Evolutionary conservation across 2,329 filamentous ascomycete species (phyloP).

Genomic region (Stylonectria norvegica): DNA sequence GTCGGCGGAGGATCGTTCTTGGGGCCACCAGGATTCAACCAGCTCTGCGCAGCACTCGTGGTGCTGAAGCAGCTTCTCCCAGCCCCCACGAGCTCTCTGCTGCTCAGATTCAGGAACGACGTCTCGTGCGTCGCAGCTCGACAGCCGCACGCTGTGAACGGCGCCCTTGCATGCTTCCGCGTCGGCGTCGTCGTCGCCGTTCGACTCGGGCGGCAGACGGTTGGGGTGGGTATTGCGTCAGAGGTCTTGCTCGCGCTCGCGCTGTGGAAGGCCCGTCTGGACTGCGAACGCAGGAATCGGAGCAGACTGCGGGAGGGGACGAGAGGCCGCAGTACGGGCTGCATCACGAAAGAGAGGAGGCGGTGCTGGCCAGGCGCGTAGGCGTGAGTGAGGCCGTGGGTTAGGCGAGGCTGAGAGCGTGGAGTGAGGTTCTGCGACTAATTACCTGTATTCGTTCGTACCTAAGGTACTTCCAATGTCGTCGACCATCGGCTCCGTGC

Average conservation of each 20-base stretch:
- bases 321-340: constrained; percentile 39
- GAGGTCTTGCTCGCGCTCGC: constrained; percentile 36
- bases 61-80: constrained; percentile 30
- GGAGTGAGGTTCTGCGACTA: constrained; percentile 7
- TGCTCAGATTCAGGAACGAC: too few species aligned
- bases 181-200: not conserved
- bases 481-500: constrained; percentile 1
- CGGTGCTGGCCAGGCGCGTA: too few species aligned
- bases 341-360: constrained; percentile 41
- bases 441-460: not conserved
- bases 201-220: constrained; percentile 20
- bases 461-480: constrained; percentile 4
- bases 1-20: constrained; percentile 27
- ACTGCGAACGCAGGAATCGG: constrained; percentile 69
- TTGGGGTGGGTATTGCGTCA: constrained; percentile 9
- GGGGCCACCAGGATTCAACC: constrained; percentile 17
- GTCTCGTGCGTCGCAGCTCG: constrained; percentile 6
- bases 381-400: constrained; percentile 9
- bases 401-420: constrained; percentile 8
- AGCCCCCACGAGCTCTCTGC: too few species aligned
- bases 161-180: constrained; percentile 13
- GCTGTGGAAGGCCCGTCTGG: constrained; percentile 55
- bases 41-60: constrained; percentile 19
- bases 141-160: constrained; percentile 11
- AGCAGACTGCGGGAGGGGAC: constrained; percentile 59